These are phyloP conservation scores for Sporisorium reilianum DNA, from an alignment of 1,284 basidiomycete genomes.

Conservation along the genomic window DNA sequence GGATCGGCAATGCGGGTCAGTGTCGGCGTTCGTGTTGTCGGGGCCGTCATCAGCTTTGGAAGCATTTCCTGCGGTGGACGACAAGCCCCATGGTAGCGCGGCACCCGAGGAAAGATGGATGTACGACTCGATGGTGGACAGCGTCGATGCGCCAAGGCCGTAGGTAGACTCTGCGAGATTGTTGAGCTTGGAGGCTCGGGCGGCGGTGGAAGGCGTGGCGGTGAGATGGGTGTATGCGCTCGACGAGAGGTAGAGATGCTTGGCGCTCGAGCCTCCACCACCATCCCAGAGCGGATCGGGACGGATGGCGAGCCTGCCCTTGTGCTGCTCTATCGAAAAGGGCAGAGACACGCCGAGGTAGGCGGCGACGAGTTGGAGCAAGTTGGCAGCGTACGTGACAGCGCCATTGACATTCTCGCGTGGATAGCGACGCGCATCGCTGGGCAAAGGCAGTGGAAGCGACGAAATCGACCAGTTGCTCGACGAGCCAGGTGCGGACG, in stretches of 20 bases:
- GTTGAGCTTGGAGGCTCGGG: constrained; percentile 28
- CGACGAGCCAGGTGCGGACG: constrained; percentile 1
- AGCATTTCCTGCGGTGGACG: constrained; percentile 12
- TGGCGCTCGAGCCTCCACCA: constrained; percentile 45
- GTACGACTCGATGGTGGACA: constrained; percentile 55
- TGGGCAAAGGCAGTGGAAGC: constrained; percentile 48
- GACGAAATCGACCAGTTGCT: constrained; percentile 51
- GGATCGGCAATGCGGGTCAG: not conserved
- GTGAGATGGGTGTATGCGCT: constrained; percentile 45
- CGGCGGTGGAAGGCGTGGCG: constrained; percentile 6
- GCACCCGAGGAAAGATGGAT: constrained; percentile 46
- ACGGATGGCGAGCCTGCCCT: constrained; percentile 37
- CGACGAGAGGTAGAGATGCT: constrained; percentile 47
- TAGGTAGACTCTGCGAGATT: constrained; percentile 51
- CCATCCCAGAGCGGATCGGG: constrained; percentile 57
- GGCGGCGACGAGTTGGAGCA: constrained; percentile 47
- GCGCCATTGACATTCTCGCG: constrained; percentile 57
- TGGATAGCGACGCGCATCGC: constrained; percentile 50
- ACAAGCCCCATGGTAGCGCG: constrained; percentile 41
- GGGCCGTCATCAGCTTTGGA: not conserved
- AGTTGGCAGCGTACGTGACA: constrained; percentile 42
- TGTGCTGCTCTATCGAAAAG: constrained; percentile 47
- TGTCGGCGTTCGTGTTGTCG: not conserved
- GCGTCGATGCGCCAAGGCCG: constrained; percentile 53
- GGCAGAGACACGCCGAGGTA: constrained; percentile 59